A percentile compares a stretch with the other conserved stretches of the same genome.
Evolutionary conservation across 148 eudicot genomes (phyloP).

Genomic region (Rhododendron mucronatum): DNA sequence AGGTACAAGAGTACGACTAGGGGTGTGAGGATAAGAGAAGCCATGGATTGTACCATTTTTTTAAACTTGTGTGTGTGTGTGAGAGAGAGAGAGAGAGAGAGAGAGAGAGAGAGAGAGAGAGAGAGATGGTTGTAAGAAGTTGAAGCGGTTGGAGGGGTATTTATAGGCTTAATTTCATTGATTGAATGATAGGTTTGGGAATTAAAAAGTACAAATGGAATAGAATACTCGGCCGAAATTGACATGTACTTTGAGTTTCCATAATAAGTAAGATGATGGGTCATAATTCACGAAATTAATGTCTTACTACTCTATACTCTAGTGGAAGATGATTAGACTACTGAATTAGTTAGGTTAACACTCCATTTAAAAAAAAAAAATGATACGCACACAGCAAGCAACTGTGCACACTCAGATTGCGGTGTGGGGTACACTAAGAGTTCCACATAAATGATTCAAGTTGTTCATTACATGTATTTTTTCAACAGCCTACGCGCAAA

Average conservation of each 20-base stretch:
- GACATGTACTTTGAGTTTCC: not conserved
- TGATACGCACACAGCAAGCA: too few relatives aligned
- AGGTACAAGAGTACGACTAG: constrained; percentile 7
- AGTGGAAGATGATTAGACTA: not conserved
- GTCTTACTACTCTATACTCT: not conserved
- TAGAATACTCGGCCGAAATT: too few relatives aligned
- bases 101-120: constrained; percentile 1
- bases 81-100: not conserved
- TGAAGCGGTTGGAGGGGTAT: not conserved
- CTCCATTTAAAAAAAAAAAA: too few relatives aligned
- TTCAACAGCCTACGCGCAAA: too few relatives aligned
- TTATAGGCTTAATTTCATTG: not conserved
- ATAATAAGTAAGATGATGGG: not conserved
- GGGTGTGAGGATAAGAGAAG: not conserved
- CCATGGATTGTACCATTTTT: not conserved
- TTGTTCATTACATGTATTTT: too few relatives aligned
- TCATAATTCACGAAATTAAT: not conserved
- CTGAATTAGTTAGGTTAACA: not conserved
- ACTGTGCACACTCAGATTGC: too few relatives aligned
- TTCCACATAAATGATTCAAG: too few relatives aligned
- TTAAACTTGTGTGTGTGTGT: too few relatives aligned
- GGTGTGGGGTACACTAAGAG: too few relatives aligned
- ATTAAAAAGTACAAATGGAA: not conserved
- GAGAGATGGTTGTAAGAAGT: not conserved
- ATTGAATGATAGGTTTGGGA: not conserved